Evolutionary conservation across 2,329 filamentous ascomycete genomes (phyloP).

Genomic region (Phyllosticta capitalensis): DNA sequence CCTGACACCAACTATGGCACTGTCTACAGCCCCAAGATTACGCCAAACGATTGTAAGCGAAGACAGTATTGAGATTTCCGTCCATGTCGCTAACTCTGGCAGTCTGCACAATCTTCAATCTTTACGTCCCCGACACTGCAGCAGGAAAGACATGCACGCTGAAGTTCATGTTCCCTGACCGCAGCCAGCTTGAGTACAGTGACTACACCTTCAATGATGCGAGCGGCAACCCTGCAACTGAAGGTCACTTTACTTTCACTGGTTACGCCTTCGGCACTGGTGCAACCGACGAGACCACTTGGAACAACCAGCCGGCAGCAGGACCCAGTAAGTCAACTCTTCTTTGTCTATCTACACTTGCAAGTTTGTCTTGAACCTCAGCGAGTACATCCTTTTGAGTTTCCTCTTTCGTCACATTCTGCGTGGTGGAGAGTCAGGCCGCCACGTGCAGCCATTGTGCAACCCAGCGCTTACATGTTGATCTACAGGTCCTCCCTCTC

Average conservation of each 20-base stretch:
- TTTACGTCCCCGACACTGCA: conserved; percentile 13
- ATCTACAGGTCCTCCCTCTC: conserved; percentile 12
- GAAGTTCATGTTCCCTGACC: conserved; percentile 13
- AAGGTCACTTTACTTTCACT: conserved; percentile 17
- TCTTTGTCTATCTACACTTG: neutral
- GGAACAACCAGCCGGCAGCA: conserved; percentile 15
- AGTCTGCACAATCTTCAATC: conserved; percentile 17
- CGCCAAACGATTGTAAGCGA: conserved; percentile 11
- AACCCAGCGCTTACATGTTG: neutral
- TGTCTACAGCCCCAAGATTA: conserved; percentile 13
- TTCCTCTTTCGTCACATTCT: neutral
- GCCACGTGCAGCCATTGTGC: neutral
- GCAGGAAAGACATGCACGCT: conserved; percentile 16
- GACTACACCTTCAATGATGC: conserved; percentile 11
- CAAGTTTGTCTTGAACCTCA: neutral
- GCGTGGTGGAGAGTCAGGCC: neutral
- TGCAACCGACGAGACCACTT: conserved; percentile 14
- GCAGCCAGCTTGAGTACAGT: conserved; percentile 12
- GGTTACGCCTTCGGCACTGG: conserved; percentile 15
- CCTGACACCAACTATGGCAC: conserved; percentile 14
- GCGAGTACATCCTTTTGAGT: neutral
- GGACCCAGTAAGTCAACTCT: conserved; percentile 12
- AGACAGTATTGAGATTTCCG: neutral
- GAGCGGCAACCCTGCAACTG: neutral
- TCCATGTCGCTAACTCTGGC: neutral